Evolutionary conservation across 2,329 filamentous ascomycete genomes (phyloP).

Genomic region (Aureobasidium lini): DNA sequence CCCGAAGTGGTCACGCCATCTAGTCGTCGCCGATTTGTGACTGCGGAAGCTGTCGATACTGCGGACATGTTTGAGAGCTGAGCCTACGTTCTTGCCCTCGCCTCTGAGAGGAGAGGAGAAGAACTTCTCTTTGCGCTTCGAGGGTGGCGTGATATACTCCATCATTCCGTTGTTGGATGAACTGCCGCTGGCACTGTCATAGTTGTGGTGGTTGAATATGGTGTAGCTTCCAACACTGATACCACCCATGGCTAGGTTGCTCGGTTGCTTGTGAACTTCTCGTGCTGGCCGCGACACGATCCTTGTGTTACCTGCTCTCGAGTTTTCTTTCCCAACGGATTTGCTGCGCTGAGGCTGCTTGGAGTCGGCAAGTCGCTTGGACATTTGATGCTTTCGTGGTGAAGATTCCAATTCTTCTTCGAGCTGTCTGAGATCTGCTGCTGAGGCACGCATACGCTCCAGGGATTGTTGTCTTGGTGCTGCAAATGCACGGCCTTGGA

Average conservation of each 20-base stretch:
- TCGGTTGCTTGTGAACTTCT: constrained; percentile 12
- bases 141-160: constrained; percentile 20
- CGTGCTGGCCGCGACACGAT: constrained; percentile 16
- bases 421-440: constrained; percentile 35
- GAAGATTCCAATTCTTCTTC: constrained; percentile 35
- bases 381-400: constrained; percentile 33
- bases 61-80: constrained; percentile 9
- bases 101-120: constrained; percentile 11
- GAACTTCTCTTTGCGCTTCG: constrained; percentile 20
- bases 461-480: constrained; percentile 45
- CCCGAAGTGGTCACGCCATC: constrained; percentile 3
- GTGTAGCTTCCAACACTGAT: constrained; percentile 17
- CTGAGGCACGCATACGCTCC: constrained; percentile 37
- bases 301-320: constrained; percentile 4
- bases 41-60: constrained; percentile 13
- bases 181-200: constrained; percentile 14
- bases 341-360: constrained; percentile 13
- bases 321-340: neutral
- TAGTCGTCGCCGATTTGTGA: neutral
- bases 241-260: constrained; percentile 14
- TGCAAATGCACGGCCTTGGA: constrained; percentile 46
- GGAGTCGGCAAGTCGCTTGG: neutral
- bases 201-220: constrained; percentile 12
- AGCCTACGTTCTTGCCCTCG: neutral
- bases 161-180: constrained; percentile 12